phyloP scores from a whole-genome alignment of 192 early-diverging fungal genomes.

The Linderina pennispora region DNA sequence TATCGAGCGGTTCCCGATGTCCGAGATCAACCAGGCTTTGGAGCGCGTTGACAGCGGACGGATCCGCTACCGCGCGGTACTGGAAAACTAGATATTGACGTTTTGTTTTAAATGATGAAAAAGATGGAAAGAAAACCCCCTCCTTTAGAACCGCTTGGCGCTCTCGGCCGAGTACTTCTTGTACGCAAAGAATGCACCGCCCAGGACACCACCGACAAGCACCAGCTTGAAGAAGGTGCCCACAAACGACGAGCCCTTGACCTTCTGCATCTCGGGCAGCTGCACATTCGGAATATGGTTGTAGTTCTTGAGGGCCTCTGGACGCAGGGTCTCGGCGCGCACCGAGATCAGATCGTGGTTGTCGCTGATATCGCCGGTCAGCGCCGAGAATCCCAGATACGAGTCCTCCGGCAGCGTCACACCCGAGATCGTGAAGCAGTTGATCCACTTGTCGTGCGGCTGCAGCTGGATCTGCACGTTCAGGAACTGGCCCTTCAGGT shows the following conservation, averaged over 20 bases:
- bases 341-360: slow-evolving; percentile 46
- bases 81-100: too few relatives aligned
- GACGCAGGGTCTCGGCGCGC: slow-evolving; percentile 31
- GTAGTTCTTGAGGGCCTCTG: slow-evolving; percentile 41
- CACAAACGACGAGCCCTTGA: slow-evolving; percentile 10
- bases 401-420: slow-evolving; percentile 68
- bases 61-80: slow-evolving; percentile 65
- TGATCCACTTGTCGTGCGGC: slow-evolving; percentile 62
- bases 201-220: slow-evolving; percentile 31
- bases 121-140: too few relatives aligned
- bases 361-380: slow-evolving; percentile 88
- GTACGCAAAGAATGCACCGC: slow-evolving; percentile 40
- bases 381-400: slow-evolving; percentile 89
- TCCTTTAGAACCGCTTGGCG: slow-evolving; percentile 43
- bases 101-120: too few relatives aligned
- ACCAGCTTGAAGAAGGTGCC: slow-evolving; percentile 37
- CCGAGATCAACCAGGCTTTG: slow-evolving; percentile 57
- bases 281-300: slow-evolving; percentile 16
- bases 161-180: slow-evolving; percentile 37
- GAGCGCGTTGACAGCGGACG: slow-evolving; percentile 54
- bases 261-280: neutral
- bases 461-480: slow-evolving; percentile 50
- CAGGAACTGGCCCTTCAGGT: slow-evolving; percentile 56
- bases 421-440: slow-evolving; percentile 78
- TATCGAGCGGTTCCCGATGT: slow-evolving; percentile 60